Evolutionary conservation across 306 rosid species (phyloP), one percentile per base, ranked within the genome.

Genomic region (Pyrus communis): DNA sequence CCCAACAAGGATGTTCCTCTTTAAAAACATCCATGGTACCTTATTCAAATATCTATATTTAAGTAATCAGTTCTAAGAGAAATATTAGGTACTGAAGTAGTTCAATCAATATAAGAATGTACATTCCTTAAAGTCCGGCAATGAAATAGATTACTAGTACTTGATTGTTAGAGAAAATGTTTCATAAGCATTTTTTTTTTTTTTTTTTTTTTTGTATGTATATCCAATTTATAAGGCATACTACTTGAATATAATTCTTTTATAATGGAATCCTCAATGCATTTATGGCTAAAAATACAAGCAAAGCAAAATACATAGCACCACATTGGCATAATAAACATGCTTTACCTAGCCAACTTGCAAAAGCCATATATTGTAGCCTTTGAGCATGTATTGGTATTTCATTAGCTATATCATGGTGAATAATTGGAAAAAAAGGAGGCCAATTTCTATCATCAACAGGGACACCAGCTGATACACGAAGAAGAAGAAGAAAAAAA

Each of bases 331-430:
- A 63, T 66, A 69, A 62, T 77, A 75, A 76, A 69, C 67, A 68
- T 23, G 45, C 31, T 84, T 66, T 89, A 95, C 99, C 99, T 84
- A 96, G 77, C 99, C 99, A 96, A 84, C 99, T 92, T 43, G 97
- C 99, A 81, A 96, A 96, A 76, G 99, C 99, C 87, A 89, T 81
- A 85, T 96, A 96, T 82, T 96, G 99, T 78, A 96, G 84, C 83
- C 78, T 92, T 85, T 96, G 99, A 74, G 96, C 99, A 83, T 96
- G 96, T 75, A 86, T 89, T 7, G 98, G 99, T 82, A 96, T 96
- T 82, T 96, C 99, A 74, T 91, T 92, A 76, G 98, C 88, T 79
- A 96, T 92, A 88, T 95, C 99, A 84, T 95, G 99, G 85, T 95
- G 99, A 81, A 95, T 95, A 71, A 95, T 86, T 46, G 99, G 99